These are phyloP conservation scores for Leucosporidium creatinivorum DNA, from an alignment of 768 basidiomycete species.

Conservation along the genomic window DNA sequence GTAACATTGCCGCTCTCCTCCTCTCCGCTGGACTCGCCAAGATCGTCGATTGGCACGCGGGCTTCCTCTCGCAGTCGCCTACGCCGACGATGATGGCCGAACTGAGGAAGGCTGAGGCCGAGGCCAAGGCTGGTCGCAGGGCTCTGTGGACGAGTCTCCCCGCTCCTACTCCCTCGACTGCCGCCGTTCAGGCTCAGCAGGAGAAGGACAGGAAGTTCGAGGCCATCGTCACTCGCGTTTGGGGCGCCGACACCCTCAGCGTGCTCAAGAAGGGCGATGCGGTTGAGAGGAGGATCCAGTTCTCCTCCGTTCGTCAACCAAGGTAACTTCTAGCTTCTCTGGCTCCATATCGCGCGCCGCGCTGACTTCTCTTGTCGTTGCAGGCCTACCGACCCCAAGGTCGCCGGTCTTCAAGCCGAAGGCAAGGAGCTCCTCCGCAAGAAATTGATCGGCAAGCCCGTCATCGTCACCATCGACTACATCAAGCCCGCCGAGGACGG, in stretches of 20 bases:
- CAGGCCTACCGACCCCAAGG: constrained; percentile 75
- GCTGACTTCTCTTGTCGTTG: not conserved
- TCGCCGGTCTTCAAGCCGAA: constrained; percentile 81
- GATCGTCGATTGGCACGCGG: constrained; percentile 95
- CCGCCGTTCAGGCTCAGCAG: constrained; percentile 47
- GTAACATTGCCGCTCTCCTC: constrained; percentile 87
- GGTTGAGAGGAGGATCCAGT: constrained; percentile 73
- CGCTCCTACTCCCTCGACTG: constrained; percentile 39
- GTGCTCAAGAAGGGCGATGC: constrained; percentile 46
- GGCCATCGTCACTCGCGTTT: constrained; percentile 65
- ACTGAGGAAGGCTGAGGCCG: constrained; percentile 71
- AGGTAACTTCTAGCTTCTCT: constrained; percentile 58
- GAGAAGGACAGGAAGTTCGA: constrained; percentile 40
- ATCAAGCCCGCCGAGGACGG: constrained; percentile 85
- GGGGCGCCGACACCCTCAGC: constrained; percentile 82
- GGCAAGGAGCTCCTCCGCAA: constrained; percentile 89
- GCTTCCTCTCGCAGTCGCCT: constrained; percentile 64
- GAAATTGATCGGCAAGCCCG: constrained; percentile 80
- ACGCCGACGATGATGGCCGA: constrained; percentile 58
- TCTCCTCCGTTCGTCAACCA: constrained; percentile 60
- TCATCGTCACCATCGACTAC: constrained; percentile 65
- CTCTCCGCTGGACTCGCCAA: constrained; percentile 77
- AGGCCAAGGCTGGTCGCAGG: constrained; percentile 65
- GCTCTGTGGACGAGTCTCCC: constrained; percentile 61
- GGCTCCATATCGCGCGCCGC: not conserved